Conservation (phyloP, 2,329 filamentous ascomycete genomes). For the Teratosphaeria epicoccoides region DNA sequence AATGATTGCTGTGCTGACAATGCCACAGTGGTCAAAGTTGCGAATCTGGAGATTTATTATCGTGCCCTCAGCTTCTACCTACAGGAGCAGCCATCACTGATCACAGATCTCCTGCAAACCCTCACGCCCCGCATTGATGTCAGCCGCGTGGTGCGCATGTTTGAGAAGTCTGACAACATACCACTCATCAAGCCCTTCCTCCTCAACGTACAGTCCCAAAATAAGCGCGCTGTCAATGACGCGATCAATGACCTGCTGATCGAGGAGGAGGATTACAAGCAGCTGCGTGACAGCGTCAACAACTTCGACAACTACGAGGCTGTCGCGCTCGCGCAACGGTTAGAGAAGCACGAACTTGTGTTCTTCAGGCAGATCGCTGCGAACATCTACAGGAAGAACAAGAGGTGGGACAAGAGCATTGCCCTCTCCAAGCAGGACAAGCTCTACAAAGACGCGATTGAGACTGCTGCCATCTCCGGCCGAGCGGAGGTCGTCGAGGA, state of each 20-base stretch:
- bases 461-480: conserved; percentile 84
- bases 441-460: conserved; percentile 98
- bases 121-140: conserved; percentile 92
- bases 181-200: conserved; percentile 98
- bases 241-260: conserved; percentile 97
- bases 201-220: conserved; percentile 88
- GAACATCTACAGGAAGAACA: conserved; percentile 98
- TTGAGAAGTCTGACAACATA: conserved; percentile 95
- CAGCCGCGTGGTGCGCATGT: conserved; percentile 98
- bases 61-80: conserved; percentile 93
- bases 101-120: conserved; percentile 90
- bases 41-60: conserved; percentile 98
- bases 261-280: conserved; percentile 99
- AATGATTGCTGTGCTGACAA: conserved; percentile 27
- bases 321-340: conserved; percentile 76
- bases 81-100: conserved; percentile 85
- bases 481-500: conserved; percentile 93
- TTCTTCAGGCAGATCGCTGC: conserved; percentile 99
- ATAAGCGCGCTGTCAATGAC: conserved; percentile 96
- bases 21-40: conserved; percentile 73
- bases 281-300: conserved; percentile 89
- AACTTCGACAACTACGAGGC: conserved; percentile 99
- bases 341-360: conserved; percentile 95
- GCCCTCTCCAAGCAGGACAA: conserved; percentile 97
- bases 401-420: conserved; percentile 99